Evolutionary conservation across 345 rosid genomes (phyloP), one percentile per base, ranked within the genome.

Genomic region (Stellera chamaejasme): DNA sequence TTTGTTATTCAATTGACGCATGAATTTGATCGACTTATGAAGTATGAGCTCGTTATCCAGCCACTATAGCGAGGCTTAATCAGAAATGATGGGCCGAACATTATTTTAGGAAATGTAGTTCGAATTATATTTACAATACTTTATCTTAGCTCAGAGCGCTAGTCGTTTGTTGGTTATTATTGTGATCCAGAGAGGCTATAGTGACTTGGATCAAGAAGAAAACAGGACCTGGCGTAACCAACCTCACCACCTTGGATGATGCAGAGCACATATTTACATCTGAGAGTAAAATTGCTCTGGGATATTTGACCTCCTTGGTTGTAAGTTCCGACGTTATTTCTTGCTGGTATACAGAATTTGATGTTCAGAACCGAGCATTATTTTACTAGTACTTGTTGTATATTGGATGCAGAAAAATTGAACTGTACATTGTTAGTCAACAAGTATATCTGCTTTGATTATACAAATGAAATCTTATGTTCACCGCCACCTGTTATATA

Each of bases 181-280:
- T 66, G 6, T 48, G 64, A 66, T 62, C 55, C 58, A 93, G 99
- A 64, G 99, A 93, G 23, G 90, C 82, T 7, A 82, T 93, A 32
- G 85, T 93, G 62, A 80, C 90, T 13, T 93, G 97, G 97, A 87
- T 93, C 69, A 90, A 83, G 82, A 93, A 93, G 92, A 90, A 87
- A 76, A 83, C 66, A 10, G 99, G 96, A 59, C 97, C 97, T 65
- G 88, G 97, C 49, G 68, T 90, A 16, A 27, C 59, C 69, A 93
- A 93, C 53, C 41, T 93, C 23, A 89, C 99, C 32, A 82, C 92
- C 48, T 48, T 79, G 66, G 96, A 85, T 39, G 99, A 93, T 58
- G 97, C 97, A 0, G 95, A 93, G 66, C 78, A 79, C 43, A 54
- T 85, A 54, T 72, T 87, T 82, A 80, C 92, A 25, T 77, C 95